phyloP scores from a whole-genome alignment of 2,329 filamentous ascomycete genomes.

The Trichoderma koningiopsis region DNA sequence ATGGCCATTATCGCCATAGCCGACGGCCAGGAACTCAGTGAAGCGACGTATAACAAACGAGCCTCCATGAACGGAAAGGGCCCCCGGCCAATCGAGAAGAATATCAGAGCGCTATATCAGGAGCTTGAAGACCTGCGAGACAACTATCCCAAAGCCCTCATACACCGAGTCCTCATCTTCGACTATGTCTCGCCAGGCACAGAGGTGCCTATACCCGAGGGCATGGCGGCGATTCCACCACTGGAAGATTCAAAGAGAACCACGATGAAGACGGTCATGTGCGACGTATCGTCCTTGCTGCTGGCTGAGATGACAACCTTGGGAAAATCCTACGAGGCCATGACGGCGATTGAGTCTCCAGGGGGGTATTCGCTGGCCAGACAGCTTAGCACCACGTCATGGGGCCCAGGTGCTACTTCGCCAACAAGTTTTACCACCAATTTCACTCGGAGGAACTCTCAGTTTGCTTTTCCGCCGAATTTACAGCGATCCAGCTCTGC shows the following conservation, averaged over 20 bases:
- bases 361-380: slow-evolving; percentile 50
- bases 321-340: slow-evolving; percentile 70
- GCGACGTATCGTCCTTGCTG: slow-evolving; percentile 72
- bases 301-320: slow-evolving; percentile 75
- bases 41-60: slow-evolving; percentile 55
- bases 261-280: slow-evolving; percentile 80
- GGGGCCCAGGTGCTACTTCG: slow-evolving; percentile 45
- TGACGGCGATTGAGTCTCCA: slow-evolving; percentile 78
- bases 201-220: slow-evolving; percentile 62
- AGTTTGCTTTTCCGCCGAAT: slow-evolving; percentile 48
- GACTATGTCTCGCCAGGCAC: slow-evolving; percentile 61
- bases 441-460: slow-evolving; percentile 56
- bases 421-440: slow-evolving; percentile 43
- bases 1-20: slow-evolving; percentile 82
- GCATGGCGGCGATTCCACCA: slow-evolving; percentile 71
- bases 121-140: slow-evolving; percentile 73
- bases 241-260: slow-evolving; percentile 69
- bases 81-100: slow-evolving; percentile 56
- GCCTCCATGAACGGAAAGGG: slow-evolving; percentile 55
- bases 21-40: slow-evolving; percentile 72
- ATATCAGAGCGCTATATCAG: slow-evolving; percentile 61
- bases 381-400: slow-evolving; percentile 46
- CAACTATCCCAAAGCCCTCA: slow-evolving; percentile 72
- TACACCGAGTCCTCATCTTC: slow-evolving; percentile 79
- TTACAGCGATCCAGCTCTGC: slow-evolving; percentile 57